A percentile compares a stretch with the other conserved stretches of the same genome.
Evolutionary conservation across 2,329 filamentous ascomycete genomes (phyloP).

Genomic region (Aspergillus ibericus): DNA sequence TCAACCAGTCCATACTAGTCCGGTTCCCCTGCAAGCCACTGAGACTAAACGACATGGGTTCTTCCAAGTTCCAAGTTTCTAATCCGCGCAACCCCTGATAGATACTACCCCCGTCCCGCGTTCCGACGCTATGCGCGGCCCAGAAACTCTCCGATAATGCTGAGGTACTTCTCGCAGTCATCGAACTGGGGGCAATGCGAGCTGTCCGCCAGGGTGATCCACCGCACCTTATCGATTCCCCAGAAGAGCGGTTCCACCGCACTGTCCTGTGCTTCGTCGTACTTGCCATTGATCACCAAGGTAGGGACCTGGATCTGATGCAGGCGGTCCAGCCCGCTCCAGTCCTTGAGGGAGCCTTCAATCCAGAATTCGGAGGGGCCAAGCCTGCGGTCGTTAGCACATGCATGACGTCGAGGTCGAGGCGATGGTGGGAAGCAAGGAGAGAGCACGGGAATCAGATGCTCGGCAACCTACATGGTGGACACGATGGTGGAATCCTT

Average conservation of each 20-base stretch:
- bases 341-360: neutral
- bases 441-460: no score
- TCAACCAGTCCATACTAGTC: no score
- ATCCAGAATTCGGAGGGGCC: neutral
- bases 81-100: no score
- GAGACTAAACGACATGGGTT: neutral
- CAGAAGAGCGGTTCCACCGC: conserved; percentile 2
- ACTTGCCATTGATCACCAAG: neutral
- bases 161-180: neutral
- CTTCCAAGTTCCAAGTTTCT: neutral
- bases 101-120: no score
- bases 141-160: neutral
- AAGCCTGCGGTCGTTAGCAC: neutral
- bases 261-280: conserved; percentile 3
- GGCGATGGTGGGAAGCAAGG: no score
- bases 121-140: neutral
- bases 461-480: conserved; percentile 1
- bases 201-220: neutral
- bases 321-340: neutral
- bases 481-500: conserved; percentile 1
- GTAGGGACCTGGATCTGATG: neutral
- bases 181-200: conserved; percentile 4
- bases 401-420: no score
- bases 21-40: no score
- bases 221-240: neutral